Base-by-base conservation (phyloP, 2,329 filamentous ascomycete species). In the Clarireedia sp. region DNA sequence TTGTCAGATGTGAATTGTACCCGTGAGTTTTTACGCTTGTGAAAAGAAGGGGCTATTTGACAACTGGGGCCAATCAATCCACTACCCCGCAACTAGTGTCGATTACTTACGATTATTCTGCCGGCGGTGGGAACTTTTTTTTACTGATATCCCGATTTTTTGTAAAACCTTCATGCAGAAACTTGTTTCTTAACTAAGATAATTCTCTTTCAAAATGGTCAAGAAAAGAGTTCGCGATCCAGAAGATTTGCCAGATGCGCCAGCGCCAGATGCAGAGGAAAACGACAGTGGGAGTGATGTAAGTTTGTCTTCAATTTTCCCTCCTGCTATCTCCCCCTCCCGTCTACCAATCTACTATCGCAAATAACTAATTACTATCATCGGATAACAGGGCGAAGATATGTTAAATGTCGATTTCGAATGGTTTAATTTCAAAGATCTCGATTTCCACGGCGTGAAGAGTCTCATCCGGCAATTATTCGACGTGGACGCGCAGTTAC, bases 321-420 rank as follows among this genome's bases (percentile, higher is more conserved):
- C 10, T 10, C 8, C 33, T 36, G 21, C 38, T 41, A 47, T 38
- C 44, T 43, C 29, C 37, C 21, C 21, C 55, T 57, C 38, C 59
- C 47, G 19, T 3, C 14, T 29, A 9, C 26, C 38, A 16, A 54
- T 16, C 19, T 48, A 40, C 57, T 61, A 19, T 58, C 16, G 5
- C 14, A 38, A 33, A 21, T 7, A 10, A 33, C 29, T 33, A 33
- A 33, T 33, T 12, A 3, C 29, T 4, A 12, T 33, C 12, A 3
- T 5, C 37, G 5, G 29, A 5, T 2, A 3, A 3, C 54, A 95
- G 89, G 89, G 96, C 67, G 87, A 90, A 67, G 88, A 96, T 69
- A 87, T 92, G 70, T 83, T 99, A 62, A 86, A 97, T 68, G 90
- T 97, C 56, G 92, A 97, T 62, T 99, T 99, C 67, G 94, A 99